phyloP scores from a whole-genome alignment of 108 stramenopile species.

The Discostella stelligeroides region DNA sequence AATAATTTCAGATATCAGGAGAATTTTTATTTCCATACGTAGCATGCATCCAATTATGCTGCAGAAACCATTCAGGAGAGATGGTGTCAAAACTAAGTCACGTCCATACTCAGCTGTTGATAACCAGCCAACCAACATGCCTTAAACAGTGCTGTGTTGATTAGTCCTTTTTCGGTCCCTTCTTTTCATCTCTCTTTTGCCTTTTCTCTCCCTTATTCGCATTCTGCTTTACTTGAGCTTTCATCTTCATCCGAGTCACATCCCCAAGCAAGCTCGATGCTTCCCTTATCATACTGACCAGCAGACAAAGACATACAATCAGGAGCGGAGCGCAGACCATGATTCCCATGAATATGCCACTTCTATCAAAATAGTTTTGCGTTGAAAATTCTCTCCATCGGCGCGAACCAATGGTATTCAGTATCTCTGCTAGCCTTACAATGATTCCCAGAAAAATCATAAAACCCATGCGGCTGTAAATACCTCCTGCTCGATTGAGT shows the following conservation, averaged over 20 bases:
- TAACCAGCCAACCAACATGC: too few species aligned
- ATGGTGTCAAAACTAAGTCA: too few species aligned
- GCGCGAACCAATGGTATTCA: constrained; percentile 58
- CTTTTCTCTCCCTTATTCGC: constrained; percentile 21
- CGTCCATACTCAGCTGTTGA: too few species aligned
- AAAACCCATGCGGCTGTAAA: constrained; percentile 55
- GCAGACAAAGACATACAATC: constrained; percentile 71
- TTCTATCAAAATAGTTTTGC: constrained; percentile 91
- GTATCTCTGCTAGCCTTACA: constrained; percentile 70
- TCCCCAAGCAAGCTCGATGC: constrained; percentile 72
- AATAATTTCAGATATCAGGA: too few species aligned
- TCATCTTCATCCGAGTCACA: constrained; percentile 66
- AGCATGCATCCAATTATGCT: too few species aligned
- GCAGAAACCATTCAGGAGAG: too few species aligned
- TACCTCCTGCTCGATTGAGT: constrained; percentile 45
- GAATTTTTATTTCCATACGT: too few species aligned
- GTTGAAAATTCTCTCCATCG: constrained; percentile 83
- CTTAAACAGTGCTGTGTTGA: not conserved
- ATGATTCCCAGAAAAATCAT: constrained; percentile 69
- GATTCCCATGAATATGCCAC: constrained; percentile 84
- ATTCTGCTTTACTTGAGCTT: constrained; percentile 49
- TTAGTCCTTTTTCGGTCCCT: constrained; percentile 32
- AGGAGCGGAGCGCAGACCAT: constrained; percentile 84
- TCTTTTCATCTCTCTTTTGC: constrained; percentile 33
- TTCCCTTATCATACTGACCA: constrained; percentile 72